phyloP scores from a whole-genome alignment of 75 land plant species.

The Larix kaempferi region DNA sequence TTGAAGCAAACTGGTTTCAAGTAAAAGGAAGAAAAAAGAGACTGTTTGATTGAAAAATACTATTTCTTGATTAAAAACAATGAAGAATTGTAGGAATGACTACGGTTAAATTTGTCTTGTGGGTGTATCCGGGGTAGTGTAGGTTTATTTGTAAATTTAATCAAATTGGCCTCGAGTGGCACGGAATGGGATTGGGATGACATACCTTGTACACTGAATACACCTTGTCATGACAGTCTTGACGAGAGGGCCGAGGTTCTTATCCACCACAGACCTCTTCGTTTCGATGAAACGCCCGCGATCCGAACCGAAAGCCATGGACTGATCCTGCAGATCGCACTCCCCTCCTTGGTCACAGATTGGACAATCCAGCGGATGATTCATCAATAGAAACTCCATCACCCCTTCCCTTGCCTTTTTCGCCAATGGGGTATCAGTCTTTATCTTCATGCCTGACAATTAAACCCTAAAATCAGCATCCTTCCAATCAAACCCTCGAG shows the following conservation, averaged over 20 bases:
- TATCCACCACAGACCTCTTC: slow-evolving; percentile 92
- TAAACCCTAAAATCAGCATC: not conserved
- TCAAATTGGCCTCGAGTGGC: not conserved
- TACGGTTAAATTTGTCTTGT: too few relatives aligned
- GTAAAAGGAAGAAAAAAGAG: not conserved
- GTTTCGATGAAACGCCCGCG: slow-evolving; percentile 91
- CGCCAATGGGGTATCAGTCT: slow-evolving; percentile 88
- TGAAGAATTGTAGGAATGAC: not conserved
- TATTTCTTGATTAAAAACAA: not conserved
- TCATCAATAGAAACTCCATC: slow-evolving; percentile 96
- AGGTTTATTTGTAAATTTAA: not conserved
- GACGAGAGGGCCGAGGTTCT: slow-evolving; percentile 93
- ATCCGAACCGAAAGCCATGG: slow-evolving; percentile 97
- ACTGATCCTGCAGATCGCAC: slow-evolving; percentile 98
- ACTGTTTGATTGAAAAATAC: not conserved
- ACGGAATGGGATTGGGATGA: not conserved
- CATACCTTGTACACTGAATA: slow-evolving; percentile 96
- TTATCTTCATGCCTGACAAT: slow-evolving; percentile 91
- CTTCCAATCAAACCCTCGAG: not conserved
- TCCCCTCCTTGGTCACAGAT: slow-evolving; percentile 99
- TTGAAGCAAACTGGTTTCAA: not conserved
- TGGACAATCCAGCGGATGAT: slow-evolving; percentile 98
- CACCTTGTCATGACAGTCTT: slow-evolving; percentile 99
- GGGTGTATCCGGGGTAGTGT: too few relatives aligned
- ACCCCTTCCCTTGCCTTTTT: slow-evolving; percentile 98